Evolutionary conservation across 2,329 filamentous ascomycete species (phyloP), one percentile per base, ranked within the genome.

Genomic region (Gnomoniopsis sp.): DNA sequence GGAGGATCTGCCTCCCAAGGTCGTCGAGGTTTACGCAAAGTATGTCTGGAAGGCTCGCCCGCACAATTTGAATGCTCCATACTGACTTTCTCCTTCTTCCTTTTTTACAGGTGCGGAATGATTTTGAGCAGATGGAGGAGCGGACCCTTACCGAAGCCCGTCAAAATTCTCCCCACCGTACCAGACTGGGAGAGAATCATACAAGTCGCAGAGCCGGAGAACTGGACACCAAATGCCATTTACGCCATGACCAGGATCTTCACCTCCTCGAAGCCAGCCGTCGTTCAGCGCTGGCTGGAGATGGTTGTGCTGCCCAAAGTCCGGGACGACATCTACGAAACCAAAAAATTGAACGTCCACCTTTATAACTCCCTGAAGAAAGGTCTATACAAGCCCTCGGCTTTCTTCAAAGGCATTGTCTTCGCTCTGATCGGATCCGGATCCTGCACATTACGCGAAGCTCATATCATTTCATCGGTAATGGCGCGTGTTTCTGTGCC

Each of bases 341-440:
- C 88, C 63, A 95, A 95, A 75, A 97, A 97, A 72, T 81, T 99
- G 59, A 97, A 97, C 69, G 88, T 97, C 0, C 95, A 99, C 72
- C 80, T 98, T 8, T 99, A 97, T 82, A 93, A 96, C 67, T 85
- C 91, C 0, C 79, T 99, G 58, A 97, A 97, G 76, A 96, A 96
- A 72, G 86, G 86, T 8, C 81, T 97, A 15, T 97, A 96, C 79
- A 96, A 96, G 73, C 95, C 95, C 7, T 88, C 91, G 0, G 92
- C 93, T 19, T 99, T 96, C 75, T 99, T 99, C 83, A 96, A 97
- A 73, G 95, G 93, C 3, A 86, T 99, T 66, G 80, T 99, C 17
- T 98, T 98, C 70, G 95, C 95, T 0, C 83, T 99, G 19, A 87
- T 96, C 11, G 85, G 84, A 10, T 89, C 87, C 53, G 90, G 91